These are phyloP conservation scores for Sambucus nigra DNA, from an alignment of 129 eudicot genomes.

Conservation along the genomic window DNA sequence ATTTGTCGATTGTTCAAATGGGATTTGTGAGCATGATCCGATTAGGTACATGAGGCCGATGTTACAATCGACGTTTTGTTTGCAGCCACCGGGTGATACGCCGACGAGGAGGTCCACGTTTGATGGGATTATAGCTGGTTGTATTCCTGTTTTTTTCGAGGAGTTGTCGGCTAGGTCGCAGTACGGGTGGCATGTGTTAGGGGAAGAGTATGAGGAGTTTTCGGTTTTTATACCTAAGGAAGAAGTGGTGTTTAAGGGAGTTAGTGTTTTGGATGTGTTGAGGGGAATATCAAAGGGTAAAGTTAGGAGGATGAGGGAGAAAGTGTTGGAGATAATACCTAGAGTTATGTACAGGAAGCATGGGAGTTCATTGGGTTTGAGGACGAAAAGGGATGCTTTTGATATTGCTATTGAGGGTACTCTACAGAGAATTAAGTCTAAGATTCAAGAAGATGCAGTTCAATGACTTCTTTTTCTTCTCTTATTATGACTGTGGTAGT, in stretches of 20 bases:
- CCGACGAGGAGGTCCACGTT: constrained; percentile 80
- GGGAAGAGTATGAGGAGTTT: constrained; percentile 47
- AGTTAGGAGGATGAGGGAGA: constrained; percentile 69
- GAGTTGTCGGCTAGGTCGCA: constrained; percentile 60
- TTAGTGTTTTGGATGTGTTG: constrained; percentile 65
- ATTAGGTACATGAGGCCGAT: constrained; percentile 79
- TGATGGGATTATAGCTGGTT: constrained; percentile 68
- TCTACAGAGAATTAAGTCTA: constrained; percentile 52
- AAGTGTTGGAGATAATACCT: constrained; percentile 62
- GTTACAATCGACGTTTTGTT: constrained; percentile 71
- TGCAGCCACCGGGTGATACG: constrained; percentile 92
- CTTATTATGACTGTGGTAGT: no score
- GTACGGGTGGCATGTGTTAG: constrained; percentile 71
- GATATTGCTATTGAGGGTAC: constrained; percentile 78
- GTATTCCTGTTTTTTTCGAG: constrained; percentile 92
- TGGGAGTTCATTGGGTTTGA: constrained; percentile 89
- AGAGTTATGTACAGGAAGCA: constrained; percentile 76
- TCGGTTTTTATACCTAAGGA: constrained; percentile 83
- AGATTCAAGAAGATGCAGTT: constrained; percentile 37
- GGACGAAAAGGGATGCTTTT: constrained; percentile 72
- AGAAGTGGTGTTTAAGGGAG: constrained; percentile 77
- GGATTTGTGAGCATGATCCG: constrained; percentile 83
- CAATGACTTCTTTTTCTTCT: no score
- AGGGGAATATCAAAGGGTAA: constrained; percentile 41
- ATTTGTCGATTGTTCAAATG: constrained; percentile 76